Evolutionary conservation across 495 filamentous ascomycete genomes (phyloP).

Genomic region (Penicillium dipodomyicola): DNA sequence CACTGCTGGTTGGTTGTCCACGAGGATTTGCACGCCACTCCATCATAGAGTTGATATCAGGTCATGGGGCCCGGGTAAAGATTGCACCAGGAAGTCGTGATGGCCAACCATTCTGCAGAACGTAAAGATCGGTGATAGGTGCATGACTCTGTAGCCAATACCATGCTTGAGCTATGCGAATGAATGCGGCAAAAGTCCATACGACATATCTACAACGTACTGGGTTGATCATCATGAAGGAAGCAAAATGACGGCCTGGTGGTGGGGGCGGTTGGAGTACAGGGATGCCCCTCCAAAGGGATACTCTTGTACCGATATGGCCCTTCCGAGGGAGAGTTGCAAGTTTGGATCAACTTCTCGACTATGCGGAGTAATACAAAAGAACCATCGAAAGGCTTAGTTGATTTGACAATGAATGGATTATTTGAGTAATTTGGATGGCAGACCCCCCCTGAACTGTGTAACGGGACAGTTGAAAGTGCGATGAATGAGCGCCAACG

Average conservation of each 20-base stretch:
- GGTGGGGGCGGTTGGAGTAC: background rate
- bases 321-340: constrained; percentile 3
- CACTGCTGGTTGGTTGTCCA: constrained; percentile 24
- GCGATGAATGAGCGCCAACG: constrained; percentile 7
- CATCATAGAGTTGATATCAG: constrained; percentile 19
- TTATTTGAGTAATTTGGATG: background rate
- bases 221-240: constrained; percentile 14
- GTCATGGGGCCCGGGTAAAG: constrained; percentile 20
- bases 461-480: constrained; percentile 13
- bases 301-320: background rate
- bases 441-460: constrained; percentile 15
- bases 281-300: constrained; percentile 13
- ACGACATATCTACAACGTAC: background rate
- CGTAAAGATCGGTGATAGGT: background rate
- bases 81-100: constrained; percentile 8
- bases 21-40: constrained; percentile 28
- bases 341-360: background rate
- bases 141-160: background rate
- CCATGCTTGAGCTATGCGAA: background rate
- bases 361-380: constrained; percentile 1
- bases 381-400: constrained; percentile 1
- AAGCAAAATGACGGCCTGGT: constrained; percentile 4
- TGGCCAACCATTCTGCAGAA: constrained; percentile 10
- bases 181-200: constrained; percentile 12
- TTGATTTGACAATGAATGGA: constrained; percentile 6